Evolutionary conservation across 2,329 filamentous ascomycete genomes (phyloP).

Genomic region (Neopestalotiopsis sp.): DNA sequence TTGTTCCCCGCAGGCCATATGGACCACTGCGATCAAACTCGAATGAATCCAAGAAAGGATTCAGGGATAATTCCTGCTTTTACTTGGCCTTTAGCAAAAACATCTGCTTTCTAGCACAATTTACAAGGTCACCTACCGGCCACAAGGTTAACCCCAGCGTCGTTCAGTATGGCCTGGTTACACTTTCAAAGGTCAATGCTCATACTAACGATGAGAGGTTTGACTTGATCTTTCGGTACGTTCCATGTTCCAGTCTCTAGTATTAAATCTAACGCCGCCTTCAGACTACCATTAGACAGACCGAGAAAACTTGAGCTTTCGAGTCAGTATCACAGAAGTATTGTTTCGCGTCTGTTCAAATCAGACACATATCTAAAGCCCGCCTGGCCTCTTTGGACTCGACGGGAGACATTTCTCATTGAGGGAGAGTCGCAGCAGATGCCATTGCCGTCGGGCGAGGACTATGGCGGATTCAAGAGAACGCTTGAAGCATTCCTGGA

Average conservation of each 20-base stretch:
- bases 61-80: slow-evolving; percentile 56
- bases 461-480: slow-evolving; percentile 59
- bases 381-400: slow-evolving; percentile 63
- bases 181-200: slow-evolving; percentile 56
- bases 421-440: slow-evolving; percentile 58
- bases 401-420: slow-evolving; percentile 57
- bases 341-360: slow-evolving; percentile 59
- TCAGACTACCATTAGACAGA: slow-evolving; percentile 48
- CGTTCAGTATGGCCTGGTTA: slow-evolving; percentile 58
- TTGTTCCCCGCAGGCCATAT: slow-evolving; percentile 54
- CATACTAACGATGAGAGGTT: slow-evolving; percentile 62
- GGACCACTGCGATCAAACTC: slow-evolving; percentile 45
- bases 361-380: slow-evolving; percentile 62
- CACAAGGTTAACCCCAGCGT: slow-evolving; percentile 54
- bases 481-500: slow-evolving; percentile 62
- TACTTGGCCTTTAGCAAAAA: slow-evolving; percentile 61
- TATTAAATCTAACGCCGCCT: slow-evolving; percentile 16
- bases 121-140: slow-evolving; percentile 50
- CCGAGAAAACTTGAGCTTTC: slow-evolving; percentile 56
- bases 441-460: slow-evolving; percentile 59
- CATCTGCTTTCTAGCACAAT: slow-evolving; percentile 57
- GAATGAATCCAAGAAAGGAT: slow-evolving; percentile 50
- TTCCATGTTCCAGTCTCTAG: background rate
- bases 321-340: slow-evolving; percentile 59
- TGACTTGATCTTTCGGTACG: slow-evolving; percentile 59